phyloP scores from a whole-genome alignment of 176 grass and related monocot genomes.

The Phragmites australis region DNA sequence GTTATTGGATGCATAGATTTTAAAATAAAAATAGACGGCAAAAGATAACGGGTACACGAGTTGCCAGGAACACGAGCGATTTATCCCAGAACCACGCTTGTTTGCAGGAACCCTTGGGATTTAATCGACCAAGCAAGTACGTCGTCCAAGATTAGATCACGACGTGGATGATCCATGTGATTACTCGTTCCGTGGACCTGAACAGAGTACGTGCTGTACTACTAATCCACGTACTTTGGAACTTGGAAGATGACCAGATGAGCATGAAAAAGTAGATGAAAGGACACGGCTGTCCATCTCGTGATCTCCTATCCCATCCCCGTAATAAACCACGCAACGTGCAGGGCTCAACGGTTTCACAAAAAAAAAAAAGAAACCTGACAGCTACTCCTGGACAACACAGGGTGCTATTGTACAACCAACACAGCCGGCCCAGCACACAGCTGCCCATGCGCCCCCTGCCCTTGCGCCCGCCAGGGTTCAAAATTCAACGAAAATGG shows the following conservation, averaged over 20 bases:
- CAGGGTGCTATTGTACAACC: too few species aligned
- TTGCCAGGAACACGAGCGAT: too few species aligned
- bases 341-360: not conserved
- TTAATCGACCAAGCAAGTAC: not conserved
- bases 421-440: too few species aligned
- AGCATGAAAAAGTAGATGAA: not conserved
- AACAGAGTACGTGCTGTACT: not conserved
- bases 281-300: not conserved
- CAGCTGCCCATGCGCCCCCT: too few species aligned
- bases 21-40: too few species aligned
- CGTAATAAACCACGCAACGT: not conserved
- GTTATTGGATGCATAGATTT: too few species aligned
- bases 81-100: too few species aligned
- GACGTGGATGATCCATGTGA: not conserved
- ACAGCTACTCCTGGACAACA: constrained; percentile 6
- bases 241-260: not conserved
- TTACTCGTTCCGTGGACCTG: not conserved
- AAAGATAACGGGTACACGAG: too few species aligned
- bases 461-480: too few species aligned
- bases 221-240: not conserved
- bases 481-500: too few species aligned
- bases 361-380: not conserved
- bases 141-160: not conserved
- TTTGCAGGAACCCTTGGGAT: too few species aligned
- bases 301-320: not conserved